phyloP scores from a whole-genome alignment of 2,329 filamentous ascomycete species.

The Trichoderma arundinaceum region DNA sequence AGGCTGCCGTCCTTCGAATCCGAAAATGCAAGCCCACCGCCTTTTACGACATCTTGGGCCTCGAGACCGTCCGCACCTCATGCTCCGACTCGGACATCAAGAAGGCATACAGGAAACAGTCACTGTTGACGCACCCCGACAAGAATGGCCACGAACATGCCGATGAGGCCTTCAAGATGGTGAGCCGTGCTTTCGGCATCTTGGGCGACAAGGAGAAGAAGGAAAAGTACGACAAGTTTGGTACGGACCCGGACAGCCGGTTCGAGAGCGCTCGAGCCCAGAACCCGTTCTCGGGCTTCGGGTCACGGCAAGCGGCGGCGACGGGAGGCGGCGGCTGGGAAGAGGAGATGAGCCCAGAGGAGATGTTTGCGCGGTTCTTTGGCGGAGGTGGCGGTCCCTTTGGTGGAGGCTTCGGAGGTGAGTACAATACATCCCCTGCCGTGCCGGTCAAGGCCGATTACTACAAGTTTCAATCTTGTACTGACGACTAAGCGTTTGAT shows the following conservation, averaged over 20 bases:
- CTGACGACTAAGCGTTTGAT: conserved; percentile 63
- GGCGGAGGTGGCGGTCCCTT: conserved; percentile 77
- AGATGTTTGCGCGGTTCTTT: conserved; percentile 97
- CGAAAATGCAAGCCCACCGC: conserved; percentile 81
- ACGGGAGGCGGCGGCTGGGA: conserved; percentile 69
- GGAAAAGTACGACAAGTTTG: conserved; percentile 83
- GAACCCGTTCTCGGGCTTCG: conserved; percentile 70
- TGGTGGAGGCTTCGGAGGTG: conserved; percentile 54
- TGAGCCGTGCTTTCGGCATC: conserved; percentile 89
- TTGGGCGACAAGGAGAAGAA: conserved; percentile 89
- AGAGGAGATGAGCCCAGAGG: conserved; percentile 93
- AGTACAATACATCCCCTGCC: conserved; percentile 31
- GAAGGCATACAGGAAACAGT: conserved; percentile 95
- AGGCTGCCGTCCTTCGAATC: conserved; percentile 88
- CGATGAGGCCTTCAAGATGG: conserved; percentile 99
- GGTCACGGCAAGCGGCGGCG: conserved; percentile 50
- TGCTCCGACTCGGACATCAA: conserved; percentile 87
- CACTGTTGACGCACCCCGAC: conserved; percentile 93
- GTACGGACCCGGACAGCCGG: conserved; percentile 88
- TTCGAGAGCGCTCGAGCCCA: conserved; percentile 69
- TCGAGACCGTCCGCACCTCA: conserved; percentile 67
- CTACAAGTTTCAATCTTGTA: not conserved
- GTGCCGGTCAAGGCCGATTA: no score
- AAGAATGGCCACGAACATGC: conserved; percentile 97
- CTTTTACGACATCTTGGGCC: conserved; percentile 91